phyloP scores from a whole-genome alignment of 2,329 filamentous ascomycete species.

The Iodosphaeria phyllophila region DNA sequence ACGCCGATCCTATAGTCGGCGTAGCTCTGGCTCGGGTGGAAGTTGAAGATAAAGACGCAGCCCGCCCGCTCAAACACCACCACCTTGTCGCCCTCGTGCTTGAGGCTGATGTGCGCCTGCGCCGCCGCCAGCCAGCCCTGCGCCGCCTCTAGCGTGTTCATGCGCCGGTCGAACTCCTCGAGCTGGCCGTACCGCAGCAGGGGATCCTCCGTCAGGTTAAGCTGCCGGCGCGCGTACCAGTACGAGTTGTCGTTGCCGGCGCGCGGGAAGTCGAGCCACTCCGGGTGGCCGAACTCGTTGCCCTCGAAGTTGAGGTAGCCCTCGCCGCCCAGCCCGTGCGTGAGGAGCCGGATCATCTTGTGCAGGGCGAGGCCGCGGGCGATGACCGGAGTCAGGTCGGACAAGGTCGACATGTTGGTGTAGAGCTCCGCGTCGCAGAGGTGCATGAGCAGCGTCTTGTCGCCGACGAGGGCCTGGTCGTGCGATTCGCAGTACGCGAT shows the following conservation, averaged over 20 bases:
- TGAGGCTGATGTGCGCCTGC: slow-evolving; percentile 84
- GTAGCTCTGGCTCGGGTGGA: slow-evolving; percentile 70
- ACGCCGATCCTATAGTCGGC: slow-evolving; percentile 86
- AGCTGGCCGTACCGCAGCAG: slow-evolving; percentile 79
- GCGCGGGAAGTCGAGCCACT: slow-evolving; percentile 97
- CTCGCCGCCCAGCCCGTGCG: slow-evolving; percentile 80
- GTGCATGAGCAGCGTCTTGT: slow-evolving; percentile 96
- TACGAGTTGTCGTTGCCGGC: slow-evolving; percentile 85
- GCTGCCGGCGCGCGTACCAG: slow-evolving; percentile 83
- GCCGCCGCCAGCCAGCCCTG: slow-evolving; percentile 77
- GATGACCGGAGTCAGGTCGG: slow-evolving; percentile 72
- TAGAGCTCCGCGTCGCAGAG: slow-evolving; percentile 95
- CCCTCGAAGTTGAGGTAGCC: slow-evolving; percentile 98
- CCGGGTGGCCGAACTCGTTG: slow-evolving; percentile 95
- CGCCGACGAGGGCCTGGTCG: slow-evolving; percentile 90
- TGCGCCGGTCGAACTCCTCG: slow-evolving; percentile 81
- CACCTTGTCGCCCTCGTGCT: slow-evolving; percentile 86
- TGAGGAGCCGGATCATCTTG: slow-evolving; percentile 93
- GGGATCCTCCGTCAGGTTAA: slow-evolving; percentile 76
- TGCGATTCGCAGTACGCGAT: slow-evolving; percentile 96
- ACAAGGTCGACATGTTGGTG: slow-evolving; percentile 84
- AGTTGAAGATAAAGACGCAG: slow-evolving; percentile 90
- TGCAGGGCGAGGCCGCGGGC: slow-evolving; percentile 82
- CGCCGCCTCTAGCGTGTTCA: slow-evolving; percentile 76
- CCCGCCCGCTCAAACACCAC: slow-evolving; percentile 89